Base-by-base conservation (phyloP, 192 early-diverging fungal species). In the Neocallimastix lanati region DNA sequence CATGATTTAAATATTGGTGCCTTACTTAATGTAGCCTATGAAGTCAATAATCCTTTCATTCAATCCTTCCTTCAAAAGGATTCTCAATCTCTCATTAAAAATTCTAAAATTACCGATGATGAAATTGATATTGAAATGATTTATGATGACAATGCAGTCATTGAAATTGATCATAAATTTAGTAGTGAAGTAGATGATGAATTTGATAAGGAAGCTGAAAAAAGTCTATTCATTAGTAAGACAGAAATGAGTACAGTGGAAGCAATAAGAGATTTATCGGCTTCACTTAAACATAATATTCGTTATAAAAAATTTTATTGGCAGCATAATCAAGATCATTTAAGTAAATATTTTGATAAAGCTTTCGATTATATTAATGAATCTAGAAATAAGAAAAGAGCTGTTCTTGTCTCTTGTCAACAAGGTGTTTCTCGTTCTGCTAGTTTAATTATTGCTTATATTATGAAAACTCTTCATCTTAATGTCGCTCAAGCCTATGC, bases 401-500 rank as follows among this genome's bases (percentile, higher is more conserved):
- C 79, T 35, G 79, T 97, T 14, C 85, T 97, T 21, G 92, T 97
- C 13, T 92, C 94, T 80, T 97, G 96, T 87, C 93, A 95, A 82
- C 87, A 93, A 81, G 96, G 96, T 29, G 91, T 97, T 28, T 94
- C 96, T 28, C 86, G 96, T 77, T 96, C 94, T 27, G 95, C 95
- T 13, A 89, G 90, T 0, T 82, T 97, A 76, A 89, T 96, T 16
- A 93, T 97, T 78, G 94, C 93, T 5, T 96, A 94, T 84, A 92
- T 95, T 78, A 97, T 97, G 94, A 87, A 90, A 29, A 86, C 88
- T 0, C 83, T 88, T 81, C 80, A 81, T 1, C 80, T 93, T 82
- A 82, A 85, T 4, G 84, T 93, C 33, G 82, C 81, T 1, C 84
- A 88, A 2, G 94, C 95, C 6, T 95, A 94, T 81, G 89, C 88